Percentiles rank a stretch among this genome's conserved stretches.
phyloP scores from a whole-genome alignment of 495 filamentous ascomycete genomes.

The Filosporella fistucella region DNA sequence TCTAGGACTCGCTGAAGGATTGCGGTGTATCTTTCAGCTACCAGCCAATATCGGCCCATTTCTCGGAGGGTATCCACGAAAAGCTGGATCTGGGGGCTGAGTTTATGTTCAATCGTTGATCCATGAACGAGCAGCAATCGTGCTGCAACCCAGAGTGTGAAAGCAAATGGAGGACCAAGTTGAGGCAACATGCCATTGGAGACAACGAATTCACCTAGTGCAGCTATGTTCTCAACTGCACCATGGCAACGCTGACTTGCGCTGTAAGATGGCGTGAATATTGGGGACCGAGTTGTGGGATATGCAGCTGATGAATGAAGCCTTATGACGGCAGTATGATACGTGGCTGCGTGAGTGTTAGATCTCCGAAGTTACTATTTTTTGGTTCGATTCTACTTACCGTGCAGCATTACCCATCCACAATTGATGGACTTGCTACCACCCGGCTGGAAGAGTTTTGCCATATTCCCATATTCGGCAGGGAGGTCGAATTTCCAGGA shows the following conservation, averaged over 20 bases:
- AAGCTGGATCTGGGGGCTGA: conserved; percentile 70
- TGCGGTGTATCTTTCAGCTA: conserved; percentile 75
- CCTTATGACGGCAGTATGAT: conserved; percentile 72
- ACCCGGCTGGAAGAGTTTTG: conserved; percentile 60
- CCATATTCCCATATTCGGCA: conserved; percentile 74
- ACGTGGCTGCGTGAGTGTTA: conserved; percentile 25
- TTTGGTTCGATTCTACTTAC: conserved; percentile 60
- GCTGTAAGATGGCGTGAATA: conserved; percentile 80
- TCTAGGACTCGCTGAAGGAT: conserved; percentile 78
- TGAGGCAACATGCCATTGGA: conserved; percentile 69
- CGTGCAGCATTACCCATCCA: conserved; percentile 88
- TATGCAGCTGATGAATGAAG: conserved; percentile 92
- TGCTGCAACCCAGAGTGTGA: conserved; percentile 89
- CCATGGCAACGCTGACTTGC: conserved; percentile 75
- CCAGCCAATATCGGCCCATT: conserved; percentile 79
- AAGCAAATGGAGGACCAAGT: conserved; percentile 83
- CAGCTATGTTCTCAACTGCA: conserved; percentile 79
- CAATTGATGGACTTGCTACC: conserved; percentile 67
- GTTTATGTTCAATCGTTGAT: conserved; percentile 76
- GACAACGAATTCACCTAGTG: conserved; percentile 68
- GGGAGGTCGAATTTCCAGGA: conserved; percentile 82
- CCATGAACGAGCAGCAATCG: conserved; percentile 81
- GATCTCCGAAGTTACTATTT: background rate
- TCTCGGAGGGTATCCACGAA: conserved; percentile 76
- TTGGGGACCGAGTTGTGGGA: conserved; percentile 76